Base-by-base conservation (phyloP, 2,329 filamentous ascomycete species). In the Ceratocystiopsis minuta region DNA sequence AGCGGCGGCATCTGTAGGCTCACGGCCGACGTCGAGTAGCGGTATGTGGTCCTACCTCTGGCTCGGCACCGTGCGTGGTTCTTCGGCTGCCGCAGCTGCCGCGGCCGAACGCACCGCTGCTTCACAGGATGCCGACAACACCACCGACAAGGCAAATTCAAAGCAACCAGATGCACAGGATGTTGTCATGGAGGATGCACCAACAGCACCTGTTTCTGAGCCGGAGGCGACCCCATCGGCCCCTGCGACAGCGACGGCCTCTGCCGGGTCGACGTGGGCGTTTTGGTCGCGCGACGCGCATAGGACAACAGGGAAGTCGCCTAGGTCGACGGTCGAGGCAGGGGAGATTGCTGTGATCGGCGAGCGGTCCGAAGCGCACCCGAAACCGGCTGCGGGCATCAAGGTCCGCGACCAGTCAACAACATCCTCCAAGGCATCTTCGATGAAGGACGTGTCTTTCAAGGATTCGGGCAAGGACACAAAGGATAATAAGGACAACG, bases 211-310 rank as follows among this genome's bases (percentile, higher is more conserved):
- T 1, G 47, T 48, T 13, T 40, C 46, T 2, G 43, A 48, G 12
- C 46, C 46, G 3, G 53, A 60, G 5, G 43, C 53, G 37, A 12
- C 32, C 24, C 41, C 36, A 10, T 51, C 59, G 2, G 52, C 58
- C n/a, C 66, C 60, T 17, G 65, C 37, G 2, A 46, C 40, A 1
- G 45, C 45, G n/a, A 46, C 43, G 2, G 42, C 45, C 10, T 66
- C 67, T 15, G 62, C 65, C 16, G 72, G 71, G 13, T 80, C 80
- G 0, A 81, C 78, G 0, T 88, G 82, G 82, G 81, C 78, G 0
- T 87, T 88, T 49, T 88, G 81, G 81, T 84, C 78, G 14, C 72
- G 68, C 37, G 75, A 78, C 49, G 57, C 64, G 2, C 50, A 57
- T 9, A 62, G 58, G 35, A 49, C 56, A 11, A 51, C 51, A 4